Evolutionary conservation across 139 green algal species (phyloP).

Genomic region (Dunaliella primolecta): DNA sequence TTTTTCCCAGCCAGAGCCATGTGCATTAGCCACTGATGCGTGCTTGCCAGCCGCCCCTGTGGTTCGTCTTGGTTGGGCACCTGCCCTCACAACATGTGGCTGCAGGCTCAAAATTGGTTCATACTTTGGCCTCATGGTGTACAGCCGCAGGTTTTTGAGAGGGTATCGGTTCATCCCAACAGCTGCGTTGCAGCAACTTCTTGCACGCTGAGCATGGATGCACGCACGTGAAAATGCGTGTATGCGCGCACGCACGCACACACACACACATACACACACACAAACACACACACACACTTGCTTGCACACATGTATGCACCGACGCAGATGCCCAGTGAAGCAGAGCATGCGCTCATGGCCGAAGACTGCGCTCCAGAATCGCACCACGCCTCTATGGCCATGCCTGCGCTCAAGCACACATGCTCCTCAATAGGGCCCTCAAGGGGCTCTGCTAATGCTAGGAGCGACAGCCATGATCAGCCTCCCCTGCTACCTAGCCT

Average conservation of each 20-base stretch:
- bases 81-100: too few relatives aligned
- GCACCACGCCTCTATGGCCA: not conserved
- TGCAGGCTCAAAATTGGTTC: too few relatives aligned
- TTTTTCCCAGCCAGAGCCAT: too few relatives aligned
- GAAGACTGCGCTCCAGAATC: conserved; percentile 25
- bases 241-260: not conserved
- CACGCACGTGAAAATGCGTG: not conserved
- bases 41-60: too few relatives aligned
- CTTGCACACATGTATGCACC: not conserved
- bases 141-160: too few relatives aligned
- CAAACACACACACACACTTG: not conserved
- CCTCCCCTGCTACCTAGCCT: not conserved
- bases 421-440: not conserved
- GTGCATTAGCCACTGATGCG: too few relatives aligned
- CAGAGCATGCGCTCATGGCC: conserved; percentile 49
- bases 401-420: not conserved
- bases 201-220: too few relatives aligned
- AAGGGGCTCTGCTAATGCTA: not conserved
- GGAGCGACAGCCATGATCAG: too few relatives aligned
- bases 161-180: too few relatives aligned
- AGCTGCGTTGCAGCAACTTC: too few relatives aligned
- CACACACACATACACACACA: not conserved
- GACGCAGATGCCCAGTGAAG: conserved; percentile 10
- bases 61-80: too few relatives aligned
- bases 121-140: too few relatives aligned